phyloP scores from a whole-genome alignment of 495 filamentous ascomycete genomes.

The Xylaria venustula region DNA sequence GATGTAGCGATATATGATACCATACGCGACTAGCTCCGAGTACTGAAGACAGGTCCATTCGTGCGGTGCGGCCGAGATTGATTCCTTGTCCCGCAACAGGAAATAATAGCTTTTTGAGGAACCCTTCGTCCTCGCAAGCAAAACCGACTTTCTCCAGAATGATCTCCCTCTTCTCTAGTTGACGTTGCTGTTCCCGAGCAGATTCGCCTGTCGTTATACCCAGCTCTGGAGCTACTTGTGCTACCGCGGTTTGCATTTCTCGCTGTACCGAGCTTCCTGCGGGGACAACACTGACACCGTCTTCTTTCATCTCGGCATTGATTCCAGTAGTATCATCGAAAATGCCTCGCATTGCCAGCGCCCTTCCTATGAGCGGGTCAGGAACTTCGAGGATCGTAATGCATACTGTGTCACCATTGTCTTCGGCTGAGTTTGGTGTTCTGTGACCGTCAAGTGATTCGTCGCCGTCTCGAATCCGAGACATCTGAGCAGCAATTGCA shows the following conservation, averaged over 20 bases:
- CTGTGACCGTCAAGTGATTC: slow-evolving; percentile 61
- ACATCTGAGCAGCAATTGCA: slow-evolving; percentile 76
- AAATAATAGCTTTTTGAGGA: slow-evolving; percentile 79
- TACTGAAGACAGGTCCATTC: slow-evolving; percentile 66
- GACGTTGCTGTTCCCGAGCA: slow-evolving; percentile 70
- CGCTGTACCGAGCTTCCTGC: slow-evolving; percentile 75
- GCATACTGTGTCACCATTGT: slow-evolving; percentile 77
- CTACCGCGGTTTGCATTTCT: slow-evolving; percentile 80
- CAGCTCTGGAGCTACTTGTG: slow-evolving; percentile 77
- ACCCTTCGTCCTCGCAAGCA: slow-evolving; percentile 79
- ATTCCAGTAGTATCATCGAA: slow-evolving; percentile 93
- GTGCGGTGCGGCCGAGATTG: slow-evolving; percentile 67
- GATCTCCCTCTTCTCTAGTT: slow-evolving; percentile 76
- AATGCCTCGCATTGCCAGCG: slow-evolving; percentile 78
- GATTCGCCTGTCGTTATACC: slow-evolving; percentile 67
- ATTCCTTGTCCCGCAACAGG: slow-evolving; percentile 74
- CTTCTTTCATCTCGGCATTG: slow-evolving; percentile 94
- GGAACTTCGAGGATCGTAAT: slow-evolving; percentile 89
- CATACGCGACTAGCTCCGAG: slow-evolving; percentile 83
- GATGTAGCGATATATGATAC: slow-evolving; percentile 92
- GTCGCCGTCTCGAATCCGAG: slow-evolving; percentile 55
- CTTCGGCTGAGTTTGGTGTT: slow-evolving; percentile 63
- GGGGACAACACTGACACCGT: slow-evolving; percentile 71
- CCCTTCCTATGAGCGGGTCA: slow-evolving; percentile 74
- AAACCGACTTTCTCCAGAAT: slow-evolving; percentile 82